A percentile compares a stretch with the other conserved stretches of the same genome.
phyloP scores from a whole-genome alignment of 129 eudicot genomes.

The Flaveria sonorensis region DNA sequence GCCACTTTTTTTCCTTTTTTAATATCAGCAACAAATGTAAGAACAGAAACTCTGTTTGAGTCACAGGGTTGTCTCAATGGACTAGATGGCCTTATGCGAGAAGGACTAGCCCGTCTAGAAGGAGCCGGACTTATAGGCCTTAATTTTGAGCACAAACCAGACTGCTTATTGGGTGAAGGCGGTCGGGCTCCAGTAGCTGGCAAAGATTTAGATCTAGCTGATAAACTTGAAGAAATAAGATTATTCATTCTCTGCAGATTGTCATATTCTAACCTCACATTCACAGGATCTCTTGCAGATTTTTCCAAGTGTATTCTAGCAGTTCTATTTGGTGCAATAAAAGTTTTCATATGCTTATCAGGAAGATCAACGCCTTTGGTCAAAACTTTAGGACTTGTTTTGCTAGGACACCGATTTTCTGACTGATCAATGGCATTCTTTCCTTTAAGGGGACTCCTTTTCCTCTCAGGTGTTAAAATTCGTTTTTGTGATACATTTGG shows the following conservation, averaged over 20 bases:
- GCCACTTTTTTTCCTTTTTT: conserved; percentile 70
- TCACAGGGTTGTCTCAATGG: conserved; percentile 72
- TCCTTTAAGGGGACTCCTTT: conserved; percentile 83
- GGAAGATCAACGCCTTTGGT: conserved; percentile 45
- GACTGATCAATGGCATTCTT: conserved; percentile 55
- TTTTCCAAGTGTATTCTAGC: conserved; percentile 52
- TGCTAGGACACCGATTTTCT: conserved; percentile 84
- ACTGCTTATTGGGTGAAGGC: conserved; percentile 60
- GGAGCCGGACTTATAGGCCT: conserved; percentile 47
- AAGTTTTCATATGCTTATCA: conserved; percentile 44
- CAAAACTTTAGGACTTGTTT: conserved; percentile 37
- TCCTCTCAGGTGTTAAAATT: conserved; percentile 70
- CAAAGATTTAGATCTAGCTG: conserved; percentile 34
- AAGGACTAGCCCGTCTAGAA: conserved; percentile 73
- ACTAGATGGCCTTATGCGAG: conserved; percentile 71
- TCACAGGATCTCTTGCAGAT: conserved; percentile 56
- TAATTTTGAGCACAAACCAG: conserved; percentile 34
- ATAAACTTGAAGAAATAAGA: conserved; percentile 35
- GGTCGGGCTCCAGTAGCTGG: conserved; percentile 35
- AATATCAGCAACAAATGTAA: conserved; percentile 80
- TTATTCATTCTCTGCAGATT: conserved; percentile 37
- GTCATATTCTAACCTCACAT: conserved; percentile 34
- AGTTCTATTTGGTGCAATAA: conserved; percentile 36
- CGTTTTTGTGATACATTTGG: conserved; percentile 62
- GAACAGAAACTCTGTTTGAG: conserved; percentile 69